These are phyloP conservation scores for Scytalidium sp. DNA, from an alignment of 2,329 filamentous ascomycete genomes.

Conservation along the genomic window DNA sequence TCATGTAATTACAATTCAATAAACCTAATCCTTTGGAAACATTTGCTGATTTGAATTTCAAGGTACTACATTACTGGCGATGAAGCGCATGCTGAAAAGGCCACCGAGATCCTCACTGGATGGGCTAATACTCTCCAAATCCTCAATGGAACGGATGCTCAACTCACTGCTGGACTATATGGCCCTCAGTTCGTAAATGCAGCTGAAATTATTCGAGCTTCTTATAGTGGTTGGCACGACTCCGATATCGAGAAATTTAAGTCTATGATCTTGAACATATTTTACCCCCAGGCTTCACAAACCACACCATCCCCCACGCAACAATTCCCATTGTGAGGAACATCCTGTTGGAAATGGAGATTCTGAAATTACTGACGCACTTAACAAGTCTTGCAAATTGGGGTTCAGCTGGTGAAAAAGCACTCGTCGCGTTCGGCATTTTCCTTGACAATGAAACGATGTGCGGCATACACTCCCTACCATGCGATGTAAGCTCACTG, in stretches of 20 bases:
- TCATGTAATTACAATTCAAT: background rate
- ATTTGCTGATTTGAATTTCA: background rate
- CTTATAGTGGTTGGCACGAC: slow-evolving; percentile 29
- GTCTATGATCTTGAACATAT: slow-evolving; percentile 33
- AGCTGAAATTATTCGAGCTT: slow-evolving; percentile 36
- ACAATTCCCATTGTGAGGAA: slow-evolving; percentile 31
- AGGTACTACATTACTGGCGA: background rate
- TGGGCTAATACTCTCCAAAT: slow-evolving; percentile 10
- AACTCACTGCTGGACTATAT: slow-evolving; percentile 39
- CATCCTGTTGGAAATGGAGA: slow-evolving; percentile 33
- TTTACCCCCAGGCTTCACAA: slow-evolving; percentile 30
- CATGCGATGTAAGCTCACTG: slow-evolving; percentile 29
- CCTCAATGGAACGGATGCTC: slow-evolving; percentile 31
- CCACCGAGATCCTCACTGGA: slow-evolving; percentile 6
- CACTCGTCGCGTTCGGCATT: slow-evolving; percentile 38
- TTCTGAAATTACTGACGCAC: slow-evolving; percentile 12
- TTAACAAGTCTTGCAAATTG: slow-evolving; percentile 31
- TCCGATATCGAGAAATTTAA: slow-evolving; percentile 20
- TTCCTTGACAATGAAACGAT: slow-evolving; percentile 39
- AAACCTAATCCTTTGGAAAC: background rate
- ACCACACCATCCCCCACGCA: slow-evolving; percentile 32
- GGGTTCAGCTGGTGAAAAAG: slow-evolving; percentile 42
- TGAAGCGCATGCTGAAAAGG: background rate
- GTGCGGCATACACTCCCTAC: slow-evolving; percentile 31
- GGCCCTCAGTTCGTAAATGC: slow-evolving; percentile 46